Conservation (phyloP, 2,329 filamentous ascomycete species). For the Aspergillus pseudonomiae region DNA sequence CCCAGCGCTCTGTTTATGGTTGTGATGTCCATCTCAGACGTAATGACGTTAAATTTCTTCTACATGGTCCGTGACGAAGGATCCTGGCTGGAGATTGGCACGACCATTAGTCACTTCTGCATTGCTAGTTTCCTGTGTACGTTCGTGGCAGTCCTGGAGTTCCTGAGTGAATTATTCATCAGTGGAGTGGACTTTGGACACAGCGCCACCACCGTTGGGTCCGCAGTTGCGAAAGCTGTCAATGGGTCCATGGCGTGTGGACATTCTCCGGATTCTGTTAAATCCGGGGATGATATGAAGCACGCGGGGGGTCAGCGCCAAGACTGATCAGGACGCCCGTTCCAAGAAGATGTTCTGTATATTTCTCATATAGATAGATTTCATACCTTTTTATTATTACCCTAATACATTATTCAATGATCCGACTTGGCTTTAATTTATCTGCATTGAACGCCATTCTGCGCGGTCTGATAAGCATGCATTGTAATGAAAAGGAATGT, state of each 20-base stretch:
- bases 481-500: not conserved
- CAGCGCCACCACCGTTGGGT: constrained; percentile 16
- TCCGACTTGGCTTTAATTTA: not conserved
- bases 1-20: constrained; percentile 92
- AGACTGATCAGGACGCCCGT: not conserved
- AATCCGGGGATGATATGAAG: constrained; percentile 13
- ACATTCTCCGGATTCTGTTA: not conserved
- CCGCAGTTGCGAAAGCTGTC: constrained; percentile 24
- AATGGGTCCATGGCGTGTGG: constrained; percentile 25
- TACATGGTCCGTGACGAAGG: constrained; percentile 97
- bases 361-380: constrained; percentile 1
- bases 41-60: constrained; percentile 94
- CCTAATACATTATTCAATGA: not conserved
- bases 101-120: constrained; percentile 91
- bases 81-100: constrained; percentile 96
- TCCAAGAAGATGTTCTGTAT: not conserved
- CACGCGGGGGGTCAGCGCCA: not conserved
- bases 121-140: constrained; percentile 89
- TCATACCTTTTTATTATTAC: not conserved
- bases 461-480: not conserved
- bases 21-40: constrained; percentile 87
- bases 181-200: constrained; percentile 68
- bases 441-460: not conserved
- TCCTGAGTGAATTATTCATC: constrained; percentile 80
- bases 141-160: constrained; percentile 87